Percentiles rank a stretch among this genome's conserved stretches.
phyloP scores from a whole-genome alignment of 2,329 filamentous ascomycete genomes.

The Trichophyton simii region DNA sequence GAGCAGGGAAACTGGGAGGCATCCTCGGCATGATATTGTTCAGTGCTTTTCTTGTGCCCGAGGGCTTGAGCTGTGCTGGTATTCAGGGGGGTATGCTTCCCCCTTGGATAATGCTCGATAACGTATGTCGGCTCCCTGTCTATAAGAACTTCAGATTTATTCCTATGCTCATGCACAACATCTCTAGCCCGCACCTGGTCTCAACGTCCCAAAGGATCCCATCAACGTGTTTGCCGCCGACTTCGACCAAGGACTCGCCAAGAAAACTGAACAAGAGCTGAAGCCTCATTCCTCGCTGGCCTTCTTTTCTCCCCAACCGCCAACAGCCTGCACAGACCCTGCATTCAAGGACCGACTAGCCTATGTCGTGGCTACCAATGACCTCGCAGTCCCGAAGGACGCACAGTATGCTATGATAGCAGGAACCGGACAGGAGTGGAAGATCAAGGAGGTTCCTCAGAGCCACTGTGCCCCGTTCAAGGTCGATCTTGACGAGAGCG shows the following conservation, averaged over 20 bases:
- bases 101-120: background rate
- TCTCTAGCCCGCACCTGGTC: conserved; percentile 2
- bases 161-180: background rate
- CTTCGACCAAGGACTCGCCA: conserved; percentile 1
- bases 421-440: background rate
- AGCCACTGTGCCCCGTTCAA: conserved; percentile 3
- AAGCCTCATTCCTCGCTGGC: background rate
- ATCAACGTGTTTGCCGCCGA: conserved; percentile 7
- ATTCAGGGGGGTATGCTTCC: background rate
- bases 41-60: conserved; percentile 4
- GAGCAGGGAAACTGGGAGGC: conserved; percentile 1
- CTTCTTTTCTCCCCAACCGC: background rate
- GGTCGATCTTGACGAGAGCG: background rate
- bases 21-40: conserved; percentile 9
- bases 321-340: conserved; percentile 2
- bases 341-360: conserved; percentile 5
- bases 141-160: background rate
- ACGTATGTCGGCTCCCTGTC: background rate
- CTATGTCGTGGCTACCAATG: conserved; percentile 6
- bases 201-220: background rate
- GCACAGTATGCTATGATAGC: conserved; percentile 3
- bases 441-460: background rate
- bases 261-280: background rate
- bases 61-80: conserved; percentile 1
- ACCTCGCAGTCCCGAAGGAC: conserved; percentile 5